Evolutionary conservation across 495 filamentous ascomycete species (phyloP), one percentile per base, ranked within the genome.

Genomic region (Bathelium albidoporum): DNA sequence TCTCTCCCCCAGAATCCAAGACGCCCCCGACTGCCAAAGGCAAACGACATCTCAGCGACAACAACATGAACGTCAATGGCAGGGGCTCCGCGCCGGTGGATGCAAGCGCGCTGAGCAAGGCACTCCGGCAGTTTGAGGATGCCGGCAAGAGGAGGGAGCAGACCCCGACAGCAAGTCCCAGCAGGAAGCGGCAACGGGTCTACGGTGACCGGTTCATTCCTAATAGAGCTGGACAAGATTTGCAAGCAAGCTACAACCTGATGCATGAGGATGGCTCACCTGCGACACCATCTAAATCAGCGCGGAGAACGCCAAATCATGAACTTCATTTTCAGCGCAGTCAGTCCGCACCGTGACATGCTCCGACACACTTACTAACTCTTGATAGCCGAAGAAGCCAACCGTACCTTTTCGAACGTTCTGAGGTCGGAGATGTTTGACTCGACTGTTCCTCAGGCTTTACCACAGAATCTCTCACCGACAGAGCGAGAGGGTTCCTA

Each of bases 151-250:
- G 80, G 60, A 77, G 87, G 65, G 87, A 92, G 58, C 81, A 82
- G 58, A 89, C 89, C 16, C 87, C 89, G 0, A 84, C 79, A 55
- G 83, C 82, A 14, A 95, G 89, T 72, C 91, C 91, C 16, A 90
- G 86, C 76, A 81, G 91, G 69, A 96, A 96, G 74, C 82, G 90
- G 55, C 91, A 91, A 70, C 81, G 90, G 62, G 83, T 96, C 5
- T 91, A 95, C 72, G 89, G 87, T 39, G 90, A 92, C 68, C 83
- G 90, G 85, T 98, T 98, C 70, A 97, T 98, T 66, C 95, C 95
- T 32, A 91, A 94, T 71, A 86, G 94, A 16, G 88, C 91, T 60
- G 94, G 95, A 9, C 90, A 95, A 72, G 95, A 98, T 73, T 77
- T 97, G 26, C 88, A 91, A 69, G 90, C 94, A 34, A 91, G 90